Base-by-base conservation (phyloP, 78 protist species). In the Creolimax fragrantissima region DNA sequence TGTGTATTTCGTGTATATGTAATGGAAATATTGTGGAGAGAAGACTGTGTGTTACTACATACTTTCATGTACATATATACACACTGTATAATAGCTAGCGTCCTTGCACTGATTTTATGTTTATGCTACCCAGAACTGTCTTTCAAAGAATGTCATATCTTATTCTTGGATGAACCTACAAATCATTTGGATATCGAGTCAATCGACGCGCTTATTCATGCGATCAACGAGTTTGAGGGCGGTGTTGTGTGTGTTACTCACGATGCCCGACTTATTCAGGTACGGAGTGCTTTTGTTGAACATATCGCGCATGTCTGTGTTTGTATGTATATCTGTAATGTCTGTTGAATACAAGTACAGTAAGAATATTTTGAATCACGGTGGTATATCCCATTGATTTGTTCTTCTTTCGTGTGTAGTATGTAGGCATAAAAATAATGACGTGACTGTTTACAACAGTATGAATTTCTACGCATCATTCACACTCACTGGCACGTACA, bases 81-180 rank as follows among this genome's bases (percentile, higher is more conserved):
- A n/a, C n/a, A n/a, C n/a, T n/a, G n/a, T n/a, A n/a, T n/a, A n/a
- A n/a, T n/a, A n/a, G n/a, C n/a, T n/a, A n/a, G n/a, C n/a, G n/a
- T n/a, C n/a, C n/a, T n/a, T n/a, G n/a, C n/a, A 58, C 74, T 39
- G 44, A 5, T 83, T 5, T 32, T 83, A 24, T 83, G 86, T 5
- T 17, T 83, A 83, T n/a, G n/a, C n/a, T n/a, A n/a, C n/a, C n/a
- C 86, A 83, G 86, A 83, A 6, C 5, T 96, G 41, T 92, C 96
- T 47, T 94, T 92, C 94, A 32, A 86, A 39, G 88, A 89, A 35
- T 97, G 98, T 35, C 99, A 98, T 92, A 84, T 98, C 67, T 92
- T 98, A 86, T 89, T 98, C 41, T 92, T 98, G 83, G 98, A 96
- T 84, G 97, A 98, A 94, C 99, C 99, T 35, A 97, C 99, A 43